phyloP scores from a whole-genome alignment of 805 yeast genomes.

The Ogataea dorogensis region DNA sequence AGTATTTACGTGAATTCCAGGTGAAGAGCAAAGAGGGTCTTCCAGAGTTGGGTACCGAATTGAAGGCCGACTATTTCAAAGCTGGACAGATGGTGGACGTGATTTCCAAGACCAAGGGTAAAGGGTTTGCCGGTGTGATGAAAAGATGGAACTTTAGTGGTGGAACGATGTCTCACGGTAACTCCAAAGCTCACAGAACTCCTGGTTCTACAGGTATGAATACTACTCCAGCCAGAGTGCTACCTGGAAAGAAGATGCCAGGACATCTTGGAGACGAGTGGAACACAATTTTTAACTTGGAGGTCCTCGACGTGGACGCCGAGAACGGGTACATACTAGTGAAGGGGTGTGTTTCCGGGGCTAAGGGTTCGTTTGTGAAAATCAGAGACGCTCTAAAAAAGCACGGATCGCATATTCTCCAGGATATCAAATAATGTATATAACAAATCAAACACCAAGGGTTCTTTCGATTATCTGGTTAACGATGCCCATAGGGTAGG shows the following conservation, averaged over 20 bases:
- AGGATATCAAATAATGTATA: constrained; percentile 2
- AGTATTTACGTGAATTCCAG: constrained; percentile 71
- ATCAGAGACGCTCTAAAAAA: constrained; percentile 74
- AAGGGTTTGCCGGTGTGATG: constrained; percentile 98
- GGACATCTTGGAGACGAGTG: constrained; percentile 88
- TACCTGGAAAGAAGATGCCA: constrained; percentile 98
- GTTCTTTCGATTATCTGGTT: constrained; percentile 35
- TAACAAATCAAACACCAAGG: constrained; percentile 5
- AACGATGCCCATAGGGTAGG: constrained; percentile 48
- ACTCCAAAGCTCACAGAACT: constrained; percentile 86
- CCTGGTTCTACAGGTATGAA: constrained; percentile 98
- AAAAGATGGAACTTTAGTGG: constrained; percentile 90
- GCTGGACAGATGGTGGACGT: constrained; percentile 84
- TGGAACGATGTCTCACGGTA: constrained; percentile 93
- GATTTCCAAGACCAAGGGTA: constrained; percentile 80
- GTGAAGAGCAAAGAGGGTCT: constrained; percentile 65
- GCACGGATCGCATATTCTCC: constrained; percentile 29
- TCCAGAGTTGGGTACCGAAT: constrained; percentile 71
- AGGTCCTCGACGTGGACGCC: constrained; percentile 76
- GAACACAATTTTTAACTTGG: constrained; percentile 71
- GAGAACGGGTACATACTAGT: constrained; percentile 78
- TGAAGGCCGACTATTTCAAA: constrained; percentile 80
- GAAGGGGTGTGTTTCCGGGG: constrained; percentile 90
- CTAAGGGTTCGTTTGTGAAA: constrained; percentile 70
- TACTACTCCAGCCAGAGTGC: constrained; percentile 92